Base-by-base conservation (phyloP, 345 rosid genomes). In the Eucalyptus albens region DNA sequence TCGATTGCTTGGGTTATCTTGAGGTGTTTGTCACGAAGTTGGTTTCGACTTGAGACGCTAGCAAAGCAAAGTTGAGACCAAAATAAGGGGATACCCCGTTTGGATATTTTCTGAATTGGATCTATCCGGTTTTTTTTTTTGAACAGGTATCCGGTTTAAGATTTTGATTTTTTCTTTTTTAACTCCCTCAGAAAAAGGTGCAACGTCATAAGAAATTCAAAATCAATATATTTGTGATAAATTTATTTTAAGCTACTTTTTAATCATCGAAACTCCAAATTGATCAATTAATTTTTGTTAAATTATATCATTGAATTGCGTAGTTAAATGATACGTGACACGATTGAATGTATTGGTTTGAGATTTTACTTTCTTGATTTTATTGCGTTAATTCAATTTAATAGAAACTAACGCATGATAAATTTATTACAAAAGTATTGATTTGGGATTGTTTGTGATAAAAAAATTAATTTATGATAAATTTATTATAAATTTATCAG, bases 241-340 rank as follows among this genome's bases (percentile, higher is more conserved):
- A 53, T 53, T 53, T 53, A 53, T 19, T 19, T 8, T 53, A 19
- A 53, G 5, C 0, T 53, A 53, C 8, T 2, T 53, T 53, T 3
- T 19, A 53, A 53, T 1, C 0, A 53, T 0, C 0, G 0, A 53
- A 53, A 53, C 1, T 53, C 0, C 0, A 53, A 53, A 53, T 53
- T 8, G 0, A 0, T 53, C 0, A 0, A 0, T 53, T 53, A 53
- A 8, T 53, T 53, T 53, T 19, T 0, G 0, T 0, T 19, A 53
- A 53, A 53, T 53, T 53, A 19, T 53, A 19, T 0, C 0, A 4
- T 53, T 53, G 0, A 53, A 53, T 53, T 21, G 0, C 0, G 3
- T 0, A 19, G 0, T 53, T 53, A 0, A 0, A 53, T 8, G 5
- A 19, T 53, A 0, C 2, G 0, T 19, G 11, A 19, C 2, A 19